These are phyloP conservation scores for Centrapalus pauciflorus DNA, from an alignment of 129 eudicot genomes.

Conservation along the genomic window DNA sequence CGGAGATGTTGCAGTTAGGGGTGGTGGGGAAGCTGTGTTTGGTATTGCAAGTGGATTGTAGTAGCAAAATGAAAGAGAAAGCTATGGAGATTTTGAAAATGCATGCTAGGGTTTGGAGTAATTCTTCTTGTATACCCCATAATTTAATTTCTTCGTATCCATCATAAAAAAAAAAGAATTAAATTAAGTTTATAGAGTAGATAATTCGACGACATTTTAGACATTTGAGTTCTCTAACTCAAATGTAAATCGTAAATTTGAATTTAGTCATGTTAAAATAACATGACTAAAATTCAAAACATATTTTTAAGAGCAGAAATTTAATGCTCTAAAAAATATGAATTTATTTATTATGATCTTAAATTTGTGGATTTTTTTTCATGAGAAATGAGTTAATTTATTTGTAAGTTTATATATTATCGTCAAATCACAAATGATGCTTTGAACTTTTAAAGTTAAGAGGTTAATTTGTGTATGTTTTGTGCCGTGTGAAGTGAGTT, in stretches of 20 bases:
- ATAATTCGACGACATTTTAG: conserved; percentile 7
- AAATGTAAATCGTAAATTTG: no score
- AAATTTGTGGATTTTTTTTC: neutral
- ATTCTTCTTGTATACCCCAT: conserved; percentile 44
- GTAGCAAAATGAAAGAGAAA: conserved; percentile 46
- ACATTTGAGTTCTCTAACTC: neutral
- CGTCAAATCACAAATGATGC: neutral
- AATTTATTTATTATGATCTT: conserved; percentile 1
- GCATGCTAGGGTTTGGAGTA: conserved; percentile 62
- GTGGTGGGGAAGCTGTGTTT: conserved; percentile 59
- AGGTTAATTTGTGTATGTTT: no score
- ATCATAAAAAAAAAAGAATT: conserved; percentile 15
- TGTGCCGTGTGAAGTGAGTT: no score
- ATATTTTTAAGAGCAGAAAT: conserved; percentile 3
- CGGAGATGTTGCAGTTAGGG: conserved; percentile 63
- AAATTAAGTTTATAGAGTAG: neutral
- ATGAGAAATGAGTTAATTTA: neutral
- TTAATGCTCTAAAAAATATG: conserved; percentile 4
- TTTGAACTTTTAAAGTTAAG: no score
- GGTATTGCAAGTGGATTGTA: conserved; percentile 64
- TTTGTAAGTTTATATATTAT: neutral
- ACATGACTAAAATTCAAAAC: neutral
- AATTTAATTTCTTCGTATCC: conserved; percentile 42
- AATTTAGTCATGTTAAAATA: neutral
- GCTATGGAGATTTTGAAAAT: conserved; percentile 55